Base-by-base conservation (phyloP, 139 green algal genomes). In the Nannochloris sp. region DNA sequence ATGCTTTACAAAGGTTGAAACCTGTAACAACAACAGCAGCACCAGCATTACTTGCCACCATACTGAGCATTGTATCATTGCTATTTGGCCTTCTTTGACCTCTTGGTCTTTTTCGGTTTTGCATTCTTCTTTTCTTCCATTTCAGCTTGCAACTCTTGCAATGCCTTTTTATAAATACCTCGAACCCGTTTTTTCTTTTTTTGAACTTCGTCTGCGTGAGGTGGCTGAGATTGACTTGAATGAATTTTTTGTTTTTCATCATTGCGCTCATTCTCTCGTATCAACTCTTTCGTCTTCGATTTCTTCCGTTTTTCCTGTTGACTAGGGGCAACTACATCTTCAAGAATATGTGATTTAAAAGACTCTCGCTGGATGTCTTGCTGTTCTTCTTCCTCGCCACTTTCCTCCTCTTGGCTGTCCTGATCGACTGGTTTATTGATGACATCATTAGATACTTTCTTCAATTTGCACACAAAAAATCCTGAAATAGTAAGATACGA, bases 391-490 rank as follows among this genome's bases (percentile, higher is more conserved):
- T 66, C 29, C 5, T 21, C 46, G 37, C 11, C 19, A 44, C 68
- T 60, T 36, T 75, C 61, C 25, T 79, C 71, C 37, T 66, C 61
- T n/a, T 31, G 56, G 7, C 69, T 68, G 14, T 83, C 66, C 15
- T 62, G 62, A 15, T 65, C 60, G 16, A 61, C 72, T 24, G 54
- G 60, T 31, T 73, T 69, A 46, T 77, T 61, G 48, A 82, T 84
- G 46, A 73, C 74, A 34, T 66, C 67, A 69, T 97, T 96, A 53
- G 74, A 83, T 31, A 96, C 49, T 81, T 99, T 99, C 75, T 97
- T 95, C 37, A 99, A 73, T 81, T 97, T 99, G 82, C 87, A 95
- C 44, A 98, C 94, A 61, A 98, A 98, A 81, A 99, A 99, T n/a
- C 88, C 87, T 91, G 75, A 40, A 69, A 29, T 43, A 24, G 21